Percentiles rank a stretch among this genome's conserved stretches.
Conservation (phyloP, 805 yeast species). For the Zygosaccharomyces pseudorouxii region DNA sequence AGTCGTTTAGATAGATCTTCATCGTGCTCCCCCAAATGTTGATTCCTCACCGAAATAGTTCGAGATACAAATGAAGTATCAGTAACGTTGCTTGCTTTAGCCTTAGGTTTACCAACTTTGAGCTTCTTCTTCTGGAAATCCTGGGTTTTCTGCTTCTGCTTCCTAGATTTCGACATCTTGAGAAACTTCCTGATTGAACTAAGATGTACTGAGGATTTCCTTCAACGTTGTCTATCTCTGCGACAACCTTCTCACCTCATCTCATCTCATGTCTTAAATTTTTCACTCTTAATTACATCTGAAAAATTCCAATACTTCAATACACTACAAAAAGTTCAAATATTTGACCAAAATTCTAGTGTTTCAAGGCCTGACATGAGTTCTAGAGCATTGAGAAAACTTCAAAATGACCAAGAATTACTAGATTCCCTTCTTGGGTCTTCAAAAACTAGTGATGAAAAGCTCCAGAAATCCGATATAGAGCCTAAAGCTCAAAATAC, state of each 20-base stretch:
- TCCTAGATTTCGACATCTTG: slow-evolving; percentile 34
- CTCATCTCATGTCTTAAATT: slow-evolving; percentile 13
- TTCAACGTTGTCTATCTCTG: not conserved
- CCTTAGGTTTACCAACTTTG: slow-evolving; percentile 79
- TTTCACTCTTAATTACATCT: not conserved
- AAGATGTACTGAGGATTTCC: not conserved
- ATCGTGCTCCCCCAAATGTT: slow-evolving; percentile 34
- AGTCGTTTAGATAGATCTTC: slow-evolving; percentile 55
- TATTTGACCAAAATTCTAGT: not conserved
- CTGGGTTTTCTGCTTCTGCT: slow-evolving; percentile 40
- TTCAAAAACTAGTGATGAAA: slow-evolving; percentile 6
- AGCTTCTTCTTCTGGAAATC: slow-evolving; percentile 63
- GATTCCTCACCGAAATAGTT: slow-evolving; percentile 32
- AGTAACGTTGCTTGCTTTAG: slow-evolving; percentile 69
- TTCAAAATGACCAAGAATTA: slow-evolving; percentile 32
- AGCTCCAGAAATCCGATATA: not conserved
- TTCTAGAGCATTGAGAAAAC: slow-evolving; percentile 35
- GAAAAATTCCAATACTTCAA: not conserved
- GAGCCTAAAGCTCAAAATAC: slow-evolving; percentile 7
- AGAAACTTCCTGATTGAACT: not conserved
- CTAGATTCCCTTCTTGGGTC: slow-evolving; percentile 21
- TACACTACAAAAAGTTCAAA: not conserved
- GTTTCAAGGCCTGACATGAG: slow-evolving; percentile 25
- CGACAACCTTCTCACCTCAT: slow-evolving; percentile 14
- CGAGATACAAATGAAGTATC: slow-evolving; percentile 81